These are phyloP conservation scores for Naegleria gruberi DNA, from an alignment of 208 protist species.

Conservation along the genomic window DNA sequence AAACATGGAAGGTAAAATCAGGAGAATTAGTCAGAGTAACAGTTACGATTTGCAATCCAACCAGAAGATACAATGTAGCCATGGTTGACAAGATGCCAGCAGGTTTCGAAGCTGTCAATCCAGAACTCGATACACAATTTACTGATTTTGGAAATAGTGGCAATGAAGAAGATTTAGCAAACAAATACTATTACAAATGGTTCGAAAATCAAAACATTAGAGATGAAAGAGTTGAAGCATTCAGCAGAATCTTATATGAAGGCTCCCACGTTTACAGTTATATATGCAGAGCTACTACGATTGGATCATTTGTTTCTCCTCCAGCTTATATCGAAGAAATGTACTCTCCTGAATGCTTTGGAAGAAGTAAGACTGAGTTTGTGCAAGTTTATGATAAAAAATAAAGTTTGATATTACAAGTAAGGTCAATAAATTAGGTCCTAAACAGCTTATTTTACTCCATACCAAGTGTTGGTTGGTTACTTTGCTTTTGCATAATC, in stretches of 20 bases:
- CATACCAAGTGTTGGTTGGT: background rate
- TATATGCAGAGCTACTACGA: background rate
- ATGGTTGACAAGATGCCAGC: background rate
- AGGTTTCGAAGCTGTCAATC: background rate
- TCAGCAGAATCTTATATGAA: background rate
- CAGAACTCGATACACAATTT: background rate
- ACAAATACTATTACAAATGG: background rate
- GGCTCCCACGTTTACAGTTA: background rate
- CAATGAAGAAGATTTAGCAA: background rate
- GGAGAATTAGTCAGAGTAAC: background rate
- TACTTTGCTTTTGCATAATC: background rate
- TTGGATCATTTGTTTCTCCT: conserved; percentile 2
- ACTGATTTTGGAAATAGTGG: background rate
- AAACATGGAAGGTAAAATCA: background rate
- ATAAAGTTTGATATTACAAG: too few relatives aligned
- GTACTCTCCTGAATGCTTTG: conserved; percentile 14
- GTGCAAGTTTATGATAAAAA: background rate
- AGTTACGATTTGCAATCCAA: background rate
- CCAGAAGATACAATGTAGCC: background rate
- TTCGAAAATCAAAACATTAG: conserved; percentile 12
- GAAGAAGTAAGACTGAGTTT: background rate
- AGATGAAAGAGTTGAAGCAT: conserved; percentile 4
- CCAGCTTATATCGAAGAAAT: background rate
- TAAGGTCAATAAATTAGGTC: too few relatives aligned
- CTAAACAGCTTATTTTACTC: background rate